Conservation (phyloP, 148 eudicot genomes). For the Camellia granthamiana region DNA sequence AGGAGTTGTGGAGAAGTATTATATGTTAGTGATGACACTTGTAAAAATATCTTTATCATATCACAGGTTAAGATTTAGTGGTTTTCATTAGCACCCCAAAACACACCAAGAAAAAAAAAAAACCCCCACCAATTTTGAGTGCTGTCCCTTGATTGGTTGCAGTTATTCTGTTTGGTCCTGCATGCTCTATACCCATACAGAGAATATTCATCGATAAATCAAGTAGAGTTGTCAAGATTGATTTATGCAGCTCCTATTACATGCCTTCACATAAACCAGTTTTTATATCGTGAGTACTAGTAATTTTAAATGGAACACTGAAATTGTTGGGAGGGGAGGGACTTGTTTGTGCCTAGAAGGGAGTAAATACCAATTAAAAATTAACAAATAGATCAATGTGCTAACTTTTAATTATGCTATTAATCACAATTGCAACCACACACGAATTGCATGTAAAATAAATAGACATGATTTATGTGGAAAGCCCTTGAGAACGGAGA, state of each 20-base stretch:
- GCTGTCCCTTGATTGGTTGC: not conserved
- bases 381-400: no score
- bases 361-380: no score
- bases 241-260: not conserved
- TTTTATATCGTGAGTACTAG: not conserved
- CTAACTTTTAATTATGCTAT: no score
- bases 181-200: not conserved
- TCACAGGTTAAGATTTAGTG: not conserved
- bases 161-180: not conserved
- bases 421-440: no score
- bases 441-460: no score
- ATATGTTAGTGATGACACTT: no score
- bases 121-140: not conserved
- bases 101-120: not conserved
- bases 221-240: not conserved
- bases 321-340: not conserved
- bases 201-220: no score
- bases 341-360: no score
- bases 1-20: not conserved
- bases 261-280: not conserved
- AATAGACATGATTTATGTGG: no score
- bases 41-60: not conserved
- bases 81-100: not conserved
- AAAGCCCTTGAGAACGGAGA: no score
- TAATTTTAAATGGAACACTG: not conserved